Base-by-base conservation (phyloP, 225 moss, liverwort and hornwort genomes). In the Bryoerythrophyllum caledonicum region DNA sequence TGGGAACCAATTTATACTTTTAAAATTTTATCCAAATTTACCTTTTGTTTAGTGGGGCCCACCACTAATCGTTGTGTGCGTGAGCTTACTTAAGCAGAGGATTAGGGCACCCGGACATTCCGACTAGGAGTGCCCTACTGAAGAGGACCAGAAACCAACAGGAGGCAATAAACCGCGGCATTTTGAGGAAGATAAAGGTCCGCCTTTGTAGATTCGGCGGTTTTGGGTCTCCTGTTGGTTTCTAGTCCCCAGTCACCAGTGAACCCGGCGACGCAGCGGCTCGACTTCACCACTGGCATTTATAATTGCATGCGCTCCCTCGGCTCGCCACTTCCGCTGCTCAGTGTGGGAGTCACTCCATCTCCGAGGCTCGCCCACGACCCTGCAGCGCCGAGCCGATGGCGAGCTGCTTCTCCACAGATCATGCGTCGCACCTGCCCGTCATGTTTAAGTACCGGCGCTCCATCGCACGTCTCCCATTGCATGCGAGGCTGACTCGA, bases 271-370 rank as follows among this genome's bases (percentile, higher is more conserved):
- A 60, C 44, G 60, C 72, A 60, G 72, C 72, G 72, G 11, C 60
- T 72, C 72, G 72, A 21, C 28, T 13, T 5, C 21, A 14, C 1
- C 7, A 4, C 10, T 26, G n/a, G 17, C 27, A 23, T 0, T 7
- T 27, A 10, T 19, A 40, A 0, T n/a, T 7, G 12, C 26, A 17
- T 49, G 57, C 58, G 41, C 26, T 41, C 38, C 3, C 7, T 10
- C 71, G 71, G 26, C 7, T 6, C 71, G 41, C 71, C 71, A 44
- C 71, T 59, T 44, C 43, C 59, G 44, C 26, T 10, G 4, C 71
- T 7, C 70, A 38, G 23, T 14, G 32, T 7, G 16, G 16, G 28
- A 37, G 38, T 40, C 63, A 58, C 58, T 58, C n/a, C 67, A 1
- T 13, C 9, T 16, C 51, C 5, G 7, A 26, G 12, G 32, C 32